Evolutionary conservation across 2,329 filamentous ascomycete species (phyloP).

Genomic region (Pseudogymnoascus sp.): DNA sequence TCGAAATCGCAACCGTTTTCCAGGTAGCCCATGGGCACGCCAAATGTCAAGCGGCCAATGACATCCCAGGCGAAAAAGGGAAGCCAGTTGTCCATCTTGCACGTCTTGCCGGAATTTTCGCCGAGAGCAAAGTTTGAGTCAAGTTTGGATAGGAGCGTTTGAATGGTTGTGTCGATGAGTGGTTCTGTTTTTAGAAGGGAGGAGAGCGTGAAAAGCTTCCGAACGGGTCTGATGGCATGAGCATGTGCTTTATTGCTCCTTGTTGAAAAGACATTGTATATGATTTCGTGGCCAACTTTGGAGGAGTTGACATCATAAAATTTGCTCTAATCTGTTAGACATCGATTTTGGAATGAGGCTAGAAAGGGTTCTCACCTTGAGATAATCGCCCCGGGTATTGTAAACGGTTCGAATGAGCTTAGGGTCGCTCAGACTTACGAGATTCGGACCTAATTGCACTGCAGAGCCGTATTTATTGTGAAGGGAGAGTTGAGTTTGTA

Average conservation of each 20-base stretch:
- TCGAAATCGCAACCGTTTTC: constrained; percentile 27
- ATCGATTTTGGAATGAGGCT: neutral
- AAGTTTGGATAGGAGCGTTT: constrained; percentile 25
- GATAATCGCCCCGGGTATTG: constrained; percentile 13
- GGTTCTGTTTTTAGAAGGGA: constrained; percentile 19
- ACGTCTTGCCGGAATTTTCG: constrained; percentile 20
- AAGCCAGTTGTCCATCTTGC: constrained; percentile 35
- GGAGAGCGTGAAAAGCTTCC: constrained; percentile 23
- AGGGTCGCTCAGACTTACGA: constrained; percentile 22
- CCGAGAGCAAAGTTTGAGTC: constrained; percentile 27
- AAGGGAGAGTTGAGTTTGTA: constrained; percentile 14
- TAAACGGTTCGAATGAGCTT: constrained; percentile 16
- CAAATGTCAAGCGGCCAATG: constrained; percentile 33
- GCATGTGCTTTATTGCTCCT: constrained; percentile 16
- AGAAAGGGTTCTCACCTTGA: constrained; percentile 14
- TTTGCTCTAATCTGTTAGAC: constrained; percentile 11
- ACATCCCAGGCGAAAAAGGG: constrained; percentile 33
- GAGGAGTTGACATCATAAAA: constrained; percentile 20
- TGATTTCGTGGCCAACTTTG: constrained; percentile 14
- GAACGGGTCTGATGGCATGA: constrained; percentile 18
- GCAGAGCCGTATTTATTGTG: constrained; percentile 19
- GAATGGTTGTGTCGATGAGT: constrained; percentile 26
- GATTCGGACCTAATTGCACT: constrained; percentile 21
- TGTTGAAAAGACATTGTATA: constrained; percentile 19
- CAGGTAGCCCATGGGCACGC: constrained; percentile 32